A percentile compares a stretch with the other conserved stretches of the same genome.
phyloP scores from a whole-genome alignment of 768 basidiomycete species.

The Wakefieldia striispora region DNA sequence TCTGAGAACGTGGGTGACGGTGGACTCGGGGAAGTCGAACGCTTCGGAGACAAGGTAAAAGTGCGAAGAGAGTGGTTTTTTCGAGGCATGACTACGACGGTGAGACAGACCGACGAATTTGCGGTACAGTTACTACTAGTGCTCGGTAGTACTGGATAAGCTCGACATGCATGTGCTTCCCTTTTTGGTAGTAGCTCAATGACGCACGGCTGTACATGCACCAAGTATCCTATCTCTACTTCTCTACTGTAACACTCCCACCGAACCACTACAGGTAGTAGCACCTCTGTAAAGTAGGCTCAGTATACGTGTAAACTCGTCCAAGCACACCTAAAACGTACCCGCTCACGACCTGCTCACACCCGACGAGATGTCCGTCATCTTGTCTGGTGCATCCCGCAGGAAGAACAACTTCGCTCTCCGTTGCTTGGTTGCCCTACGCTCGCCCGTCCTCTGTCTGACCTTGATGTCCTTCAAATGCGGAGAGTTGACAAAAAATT shows the following conservation, averaged over 20 bases:
- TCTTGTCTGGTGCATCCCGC: slow-evolving; percentile 80
- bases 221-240: slow-evolving; percentile 9
- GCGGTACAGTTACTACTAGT: too few relatives aligned
- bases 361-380: slow-evolving; percentile 66
- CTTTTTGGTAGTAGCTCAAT: slow-evolving; percentile 13
- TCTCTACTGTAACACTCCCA: neutral
- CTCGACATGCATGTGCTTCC: slow-evolving; percentile 3
- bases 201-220: slow-evolving; percentile 1
- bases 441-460: slow-evolving; percentile 54
- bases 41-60: slow-evolving; percentile 46
- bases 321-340: slow-evolving; percentile 8
- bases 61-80: slow-evolving; percentile 56
- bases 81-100: slow-evolving; percentile 41
- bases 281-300: slow-evolving; percentile 4
- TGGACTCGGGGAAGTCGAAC: slow-evolving; percentile 51
- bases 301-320: slow-evolving; percentile 2
- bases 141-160: slow-evolving; percentile 16
- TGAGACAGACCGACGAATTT: slow-evolving; percentile 10
- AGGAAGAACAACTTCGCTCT: slow-evolving; percentile 82
- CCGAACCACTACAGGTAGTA: neutral
- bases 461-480: slow-evolving; percentile 86
- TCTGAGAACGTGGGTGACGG: slow-evolving; percentile 87
- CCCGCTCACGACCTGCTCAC: slow-evolving; percentile 27
- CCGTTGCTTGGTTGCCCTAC: slow-evolving; percentile 54
- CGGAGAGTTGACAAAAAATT: slow-evolving; percentile 83